These are phyloP conservation scores for Geranomyces michiganensis DNA, from an alignment of 192 early-diverging fungal species.

Conservation along the genomic window DNA sequence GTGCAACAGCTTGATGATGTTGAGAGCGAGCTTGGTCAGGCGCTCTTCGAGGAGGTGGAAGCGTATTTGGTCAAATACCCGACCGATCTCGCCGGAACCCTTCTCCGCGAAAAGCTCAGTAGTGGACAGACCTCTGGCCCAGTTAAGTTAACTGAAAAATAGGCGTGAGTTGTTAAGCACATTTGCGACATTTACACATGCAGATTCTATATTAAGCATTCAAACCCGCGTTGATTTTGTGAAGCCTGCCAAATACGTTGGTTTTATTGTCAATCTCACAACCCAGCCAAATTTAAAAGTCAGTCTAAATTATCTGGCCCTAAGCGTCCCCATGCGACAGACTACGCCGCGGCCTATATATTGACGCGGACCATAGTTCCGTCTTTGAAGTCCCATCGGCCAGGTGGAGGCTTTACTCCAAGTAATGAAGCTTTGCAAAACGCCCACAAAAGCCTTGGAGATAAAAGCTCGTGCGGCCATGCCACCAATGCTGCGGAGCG, in stretches of 20 bases:
- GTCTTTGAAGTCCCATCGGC: not conserved
- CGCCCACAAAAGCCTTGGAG: slow-evolving; percentile 1
- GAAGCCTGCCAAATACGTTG: no score
- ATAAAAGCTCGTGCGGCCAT: slow-evolving; percentile 2
- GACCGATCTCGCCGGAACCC: not conserved
- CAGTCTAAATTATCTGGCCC: no score
- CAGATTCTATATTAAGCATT: no score
- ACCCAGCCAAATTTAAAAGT: no score
- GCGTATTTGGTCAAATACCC: not conserved
- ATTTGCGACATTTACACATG: no score
- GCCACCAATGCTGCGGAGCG: not conserved
- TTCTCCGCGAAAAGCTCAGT: slow-evolving; percentile 5
- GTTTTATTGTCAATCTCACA: no score
- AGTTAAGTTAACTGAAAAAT: slow-evolving; percentile 17
- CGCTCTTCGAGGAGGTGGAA: slow-evolving; percentile 13
- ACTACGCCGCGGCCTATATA: no score
- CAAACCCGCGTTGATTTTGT: no score
- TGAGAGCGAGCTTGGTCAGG: not conserved
- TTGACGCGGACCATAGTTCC: not conserved
- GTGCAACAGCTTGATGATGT: slow-evolving; percentile 4
- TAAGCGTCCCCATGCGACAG: no score
- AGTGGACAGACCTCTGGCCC: slow-evolving; percentile 3
- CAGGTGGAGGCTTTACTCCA: slow-evolving; percentile 4
- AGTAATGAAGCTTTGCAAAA: not conserved
- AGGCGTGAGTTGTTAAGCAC: no score